Evolutionary conservation across 169 alveolate species (phyloP), one percentile per base, ranked within the genome.

Genomic region (Cytauxzoon felis): DNA sequence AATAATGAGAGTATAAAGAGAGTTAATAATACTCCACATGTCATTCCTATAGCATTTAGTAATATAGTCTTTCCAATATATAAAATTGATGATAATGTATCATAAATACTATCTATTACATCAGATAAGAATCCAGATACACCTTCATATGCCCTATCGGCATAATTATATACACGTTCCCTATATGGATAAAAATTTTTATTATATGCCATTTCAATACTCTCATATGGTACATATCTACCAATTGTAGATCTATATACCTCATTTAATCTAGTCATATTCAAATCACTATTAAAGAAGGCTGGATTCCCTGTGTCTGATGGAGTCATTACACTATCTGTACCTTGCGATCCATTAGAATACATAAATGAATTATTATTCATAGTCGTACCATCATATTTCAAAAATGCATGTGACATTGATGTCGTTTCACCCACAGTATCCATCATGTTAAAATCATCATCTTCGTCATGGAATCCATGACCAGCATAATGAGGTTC

Each of bases 1-100:
- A 73, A 19, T 9, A 41, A 34, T n/a, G 73, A 9, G 7, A 73
- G 4, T 24, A 73, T 48, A 18, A 73, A 2, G 29, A 59, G 60
- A 21, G 84, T 62, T 36, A 73, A 56, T 13, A 73, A 27, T 5
- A 64, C 63, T 3, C 84, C 84, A 42, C 50, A 45, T 3, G 78
- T 79, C 2, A 73, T 43, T 4, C 84, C 78, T 34, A 73, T 61
- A 36, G 57, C 64, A 57, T 73, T 50, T 23, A 73, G 43, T 11
- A 73, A 47, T 45, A 73, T 2, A 61, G 69, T 58, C 38, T 41
- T 38, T 16, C 68, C 43, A 34, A 26, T 43, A 5, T 52, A 61
- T 19, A 62, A 18, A 21, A 73, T 9, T 18, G 49, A 21, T 11
- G 60, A 8, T 2, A 32, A 62, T 38, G 59, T 26, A 19, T 49